Conservation (phyloP, 2,329 filamentous ascomycete genomes). For the Xylariaceae sp. region DNA sequence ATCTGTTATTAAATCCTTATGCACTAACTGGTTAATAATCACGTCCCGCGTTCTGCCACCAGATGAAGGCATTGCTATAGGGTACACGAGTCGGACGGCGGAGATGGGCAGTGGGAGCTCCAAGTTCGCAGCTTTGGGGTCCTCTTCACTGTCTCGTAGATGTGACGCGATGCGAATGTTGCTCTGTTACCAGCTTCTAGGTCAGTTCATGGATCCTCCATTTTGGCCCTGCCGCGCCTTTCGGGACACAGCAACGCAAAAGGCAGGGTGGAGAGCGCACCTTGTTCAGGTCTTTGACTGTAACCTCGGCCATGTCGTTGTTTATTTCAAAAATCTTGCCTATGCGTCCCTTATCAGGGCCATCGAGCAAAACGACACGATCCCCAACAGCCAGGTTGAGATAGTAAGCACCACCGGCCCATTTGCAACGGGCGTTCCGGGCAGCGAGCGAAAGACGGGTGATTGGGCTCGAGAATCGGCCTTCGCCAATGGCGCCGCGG, state of each 20-base stretch:
- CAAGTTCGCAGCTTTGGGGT: conserved; percentile 42
- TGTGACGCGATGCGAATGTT: conserved; percentile 40
- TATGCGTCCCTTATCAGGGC: conserved; percentile 79
- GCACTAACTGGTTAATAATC: conserved; percentile 68
- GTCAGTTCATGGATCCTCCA: conserved; percentile 10
- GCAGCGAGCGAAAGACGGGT: conserved; percentile 30
- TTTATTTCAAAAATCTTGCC: conserved; percentile 62
- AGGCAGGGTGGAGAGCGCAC: conserved; percentile 42
- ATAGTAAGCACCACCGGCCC: conserved; percentile 53
- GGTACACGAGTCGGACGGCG: conserved; percentile 76
- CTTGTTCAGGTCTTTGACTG: conserved; percentile 59
- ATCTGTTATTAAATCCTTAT: conserved; percentile 47
- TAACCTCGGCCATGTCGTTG: conserved; percentile 51
- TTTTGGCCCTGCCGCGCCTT: background rate
- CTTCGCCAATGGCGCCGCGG: conserved; percentile 54
- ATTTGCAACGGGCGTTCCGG: conserved; percentile 39
- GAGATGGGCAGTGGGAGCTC: conserved; percentile 61
- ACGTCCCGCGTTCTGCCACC: conserved; percentile 62
- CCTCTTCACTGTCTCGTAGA: conserved; percentile 39
- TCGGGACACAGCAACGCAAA: background rate
- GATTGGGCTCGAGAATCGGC: conserved; percentile 25
- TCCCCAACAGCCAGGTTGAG: conserved; percentile 66
- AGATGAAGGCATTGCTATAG: conserved; percentile 62
- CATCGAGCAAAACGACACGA: conserved; percentile 75
- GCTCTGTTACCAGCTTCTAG: conserved; percentile 26